Percentiles rank a stretch among this genome's conserved stretches.
These are phyloP conservation scores for Periconia sp. DNA, from an alignment of 2,329 filamentous ascomycete genomes.

Conservation along the genomic window DNA sequence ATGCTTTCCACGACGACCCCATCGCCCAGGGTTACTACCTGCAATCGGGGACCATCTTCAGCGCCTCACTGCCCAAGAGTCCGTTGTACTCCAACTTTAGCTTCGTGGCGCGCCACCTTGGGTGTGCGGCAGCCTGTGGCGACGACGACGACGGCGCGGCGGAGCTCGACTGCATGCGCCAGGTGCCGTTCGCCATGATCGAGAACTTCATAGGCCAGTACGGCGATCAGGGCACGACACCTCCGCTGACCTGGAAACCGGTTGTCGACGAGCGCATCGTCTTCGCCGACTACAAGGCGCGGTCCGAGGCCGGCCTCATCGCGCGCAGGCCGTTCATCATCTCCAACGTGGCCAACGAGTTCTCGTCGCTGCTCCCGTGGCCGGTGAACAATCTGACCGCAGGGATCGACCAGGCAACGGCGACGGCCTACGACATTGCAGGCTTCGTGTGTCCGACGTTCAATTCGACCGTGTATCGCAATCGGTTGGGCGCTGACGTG, in stretches of 20 bases:
- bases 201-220: slow-evolving; percentile 38
- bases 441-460: slow-evolving; percentile 12
- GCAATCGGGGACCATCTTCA: slow-evolving; percentile 20
- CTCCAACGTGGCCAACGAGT: slow-evolving; percentile 16
- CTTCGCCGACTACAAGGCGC: slow-evolving; percentile 23
- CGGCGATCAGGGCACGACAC: slow-evolving; percentile 21
- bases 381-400: slow-evolving; percentile 7
- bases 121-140: slow-evolving; percentile 5
- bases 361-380: slow-evolving; percentile 12
- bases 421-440: slow-evolving; percentile 2
- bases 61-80: neutral
- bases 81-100: slow-evolving; percentile 11
- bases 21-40: slow-evolving; percentile 53
- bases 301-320: slow-evolving; percentile 9
- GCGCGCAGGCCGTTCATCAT: slow-evolving; percentile 14
- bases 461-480: slow-evolving; percentile 10
- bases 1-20: slow-evolving; percentile 52
- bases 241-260: slow-evolving; percentile 24
- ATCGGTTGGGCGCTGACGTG: slow-evolving; percentile 9
- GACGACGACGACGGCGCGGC: slow-evolving; percentile 6
- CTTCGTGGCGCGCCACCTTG: slow-evolving; percentile 12
- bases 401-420: slow-evolving; percentile 6
- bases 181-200: slow-evolving; percentile 29
- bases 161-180: slow-evolving; percentile 44
- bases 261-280: slow-evolving; percentile 21